Base-by-base conservation (phyloP, 129 eudicot species). In the Tagetes erecta region DNA sequence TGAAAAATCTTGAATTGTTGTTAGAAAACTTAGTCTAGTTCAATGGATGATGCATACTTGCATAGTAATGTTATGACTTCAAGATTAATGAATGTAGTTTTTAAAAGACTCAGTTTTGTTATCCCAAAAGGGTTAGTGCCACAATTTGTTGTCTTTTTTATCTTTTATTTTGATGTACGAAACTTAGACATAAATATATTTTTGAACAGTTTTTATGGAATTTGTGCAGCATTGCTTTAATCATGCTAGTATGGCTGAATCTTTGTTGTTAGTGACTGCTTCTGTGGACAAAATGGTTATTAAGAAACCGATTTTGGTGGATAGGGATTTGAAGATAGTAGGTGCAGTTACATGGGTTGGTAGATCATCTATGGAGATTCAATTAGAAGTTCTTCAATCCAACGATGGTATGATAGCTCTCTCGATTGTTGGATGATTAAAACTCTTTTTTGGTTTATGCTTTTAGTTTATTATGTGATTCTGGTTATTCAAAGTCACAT, bases 331-430 rank as follows among this genome's bases (percentile, higher is more conserved):
- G 66, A 84, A 80, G 41, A 83, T 93, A 36, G 83, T 52, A 3
- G 98, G 98, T 65, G 85, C 97, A 30, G 98, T 90, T 76, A 90
- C 98, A 4, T 93, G 98, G 98, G 97, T 93, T 38, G 98, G 98
- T 59, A 82, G 96, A 13, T 93, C 98, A 4, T 93, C 98, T 7
- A 84, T 93, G 97, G 98, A 93, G 85, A 93, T 93, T 81, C 98
- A 86, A 60, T 62, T 93, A 60, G 87, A 88, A 86, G 97, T 93
- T 8, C 82, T 81, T 80, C 97, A 93, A 60, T 44, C 84, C 49
- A 57, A 68, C 0, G 14, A 82, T 72, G 97, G 97, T 89, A 84
- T 38, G 11, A 34, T 42, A 6, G 37, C 64, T 9, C 38, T 66
- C 13, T 67, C 10, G 8, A 8, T 38, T 40, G 13, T 39, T 40